These are phyloP conservation scores for Trapa bicornis DNA, from an alignment of 345 rosid genomes.

Conservation along the genomic window DNA sequence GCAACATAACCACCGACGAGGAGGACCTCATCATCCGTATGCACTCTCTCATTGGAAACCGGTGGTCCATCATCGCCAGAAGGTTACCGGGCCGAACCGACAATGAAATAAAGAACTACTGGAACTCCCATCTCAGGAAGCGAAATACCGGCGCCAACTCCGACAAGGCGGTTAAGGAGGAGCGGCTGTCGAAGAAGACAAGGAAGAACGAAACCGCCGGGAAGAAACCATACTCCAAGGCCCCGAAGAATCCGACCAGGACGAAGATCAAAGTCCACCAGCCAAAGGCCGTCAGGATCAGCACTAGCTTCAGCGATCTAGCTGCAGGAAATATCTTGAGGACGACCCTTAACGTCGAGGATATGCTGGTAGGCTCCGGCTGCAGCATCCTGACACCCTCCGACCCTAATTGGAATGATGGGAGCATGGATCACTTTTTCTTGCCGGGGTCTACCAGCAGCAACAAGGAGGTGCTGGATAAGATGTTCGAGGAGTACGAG, in stretches of 20 bases:
- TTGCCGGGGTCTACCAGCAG: no score
- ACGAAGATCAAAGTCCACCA: conserved; percentile 17
- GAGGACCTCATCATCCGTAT: conserved; percentile 36
- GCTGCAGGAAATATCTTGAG: background rate
- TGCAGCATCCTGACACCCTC: background rate
- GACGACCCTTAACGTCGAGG: background rate
- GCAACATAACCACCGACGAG: conserved; percentile 38
- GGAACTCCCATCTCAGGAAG: conserved; percentile 35
- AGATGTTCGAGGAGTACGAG: conserved; percentile 15
- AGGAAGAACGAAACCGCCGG: background rate
- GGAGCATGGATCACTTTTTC: background rate
- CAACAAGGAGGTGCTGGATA: conserved; percentile 6
- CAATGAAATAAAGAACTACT: conserved; percentile 40
- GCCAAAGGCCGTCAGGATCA: conserved; percentile 22
- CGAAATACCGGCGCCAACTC: background rate
- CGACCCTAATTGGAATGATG: background rate
- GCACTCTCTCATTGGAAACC: conserved; percentile 36
- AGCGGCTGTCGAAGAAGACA: background rate
- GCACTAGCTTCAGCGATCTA: background rate
- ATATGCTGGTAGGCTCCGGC: background rate
- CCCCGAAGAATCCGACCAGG: background rate
- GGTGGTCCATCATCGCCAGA: conserved; percentile 33
- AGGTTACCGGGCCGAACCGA: conserved; percentile 38
- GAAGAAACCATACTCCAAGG: background rate
- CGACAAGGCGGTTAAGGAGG: no score